These are phyloP conservation scores for Linnemannia schmuckeri DNA, from an alignment of 192 early-diverging fungal genomes.

Conservation along the genomic window DNA sequence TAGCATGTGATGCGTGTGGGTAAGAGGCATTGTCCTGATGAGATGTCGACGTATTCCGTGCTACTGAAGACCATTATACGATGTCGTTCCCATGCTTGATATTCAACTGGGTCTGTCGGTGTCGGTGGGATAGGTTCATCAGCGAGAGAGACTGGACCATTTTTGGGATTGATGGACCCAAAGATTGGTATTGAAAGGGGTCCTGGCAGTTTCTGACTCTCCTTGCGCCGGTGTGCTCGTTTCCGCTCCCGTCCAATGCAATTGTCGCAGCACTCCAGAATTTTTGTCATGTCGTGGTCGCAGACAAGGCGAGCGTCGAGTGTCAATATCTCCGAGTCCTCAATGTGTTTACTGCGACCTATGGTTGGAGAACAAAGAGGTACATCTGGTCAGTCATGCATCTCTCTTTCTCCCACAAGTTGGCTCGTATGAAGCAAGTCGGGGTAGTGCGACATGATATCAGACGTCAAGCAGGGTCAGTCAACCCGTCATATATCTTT, in stretches of 20 bases:
- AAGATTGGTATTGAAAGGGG: slow-evolving; percentile 50
- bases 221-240: slow-evolving; percentile 50
- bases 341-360: slow-evolving; percentile 44
- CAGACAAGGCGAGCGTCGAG: slow-evolving; percentile 44
- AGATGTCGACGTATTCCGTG: slow-evolving; percentile 49
- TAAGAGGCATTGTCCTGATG: slow-evolving; percentile 66
- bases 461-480: neutral
- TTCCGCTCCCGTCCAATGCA: slow-evolving; percentile 56
- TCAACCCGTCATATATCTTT: neutral
- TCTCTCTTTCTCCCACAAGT: neutral
- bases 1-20: slow-evolving; percentile 91
- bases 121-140: slow-evolving; percentile 48
- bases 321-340: slow-evolving; percentile 46
- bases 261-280: slow-evolving; percentile 50
- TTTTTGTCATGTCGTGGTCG: slow-evolving; percentile 53
- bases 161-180: slow-evolving; percentile 42
- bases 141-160: slow-evolving; percentile 5
- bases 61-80: slow-evolving; percentile 56
- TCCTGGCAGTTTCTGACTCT: slow-evolving; percentile 46
- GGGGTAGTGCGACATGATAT: neutral
- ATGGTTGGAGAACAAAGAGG: neutral
- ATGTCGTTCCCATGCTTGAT: slow-evolving; percentile 43
- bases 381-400: neutral
- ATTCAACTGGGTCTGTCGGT: slow-evolving; percentile 47
- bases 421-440: neutral